A percentile compares a stretch with the other conserved stretches of the same genome.
These are phyloP conservation scores for Fusarium xylarioides DNA, from an alignment of 2,329 filamentous ascomycete species.

Conservation along the genomic window DNA sequence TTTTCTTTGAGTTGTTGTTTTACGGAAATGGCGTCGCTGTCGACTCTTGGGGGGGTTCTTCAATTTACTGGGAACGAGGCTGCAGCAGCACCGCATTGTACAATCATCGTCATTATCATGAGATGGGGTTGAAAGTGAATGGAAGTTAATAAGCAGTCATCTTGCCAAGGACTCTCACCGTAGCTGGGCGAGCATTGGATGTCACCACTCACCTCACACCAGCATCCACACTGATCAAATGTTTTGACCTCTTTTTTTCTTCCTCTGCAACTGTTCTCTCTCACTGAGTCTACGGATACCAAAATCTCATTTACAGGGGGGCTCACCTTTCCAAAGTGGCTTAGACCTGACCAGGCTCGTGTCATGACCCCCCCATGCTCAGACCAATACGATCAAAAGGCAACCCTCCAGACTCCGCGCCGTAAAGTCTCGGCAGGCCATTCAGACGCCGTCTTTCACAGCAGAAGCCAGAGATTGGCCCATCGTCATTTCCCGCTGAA, in stretches of 20 bases:
- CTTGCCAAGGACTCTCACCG: conserved; percentile 12
- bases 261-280: not conserved
- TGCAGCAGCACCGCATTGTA: too few species aligned
- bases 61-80: conserved; percentile 15
- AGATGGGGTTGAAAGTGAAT: not conserved
- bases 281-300: not conserved
- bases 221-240: conserved; percentile 26
- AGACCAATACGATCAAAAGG: conserved; percentile 26
- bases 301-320: conserved; percentile 8
- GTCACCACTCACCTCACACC: conserved; percentile 11
- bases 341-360: conserved; percentile 34
- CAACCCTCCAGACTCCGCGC: conserved; percentile 28
- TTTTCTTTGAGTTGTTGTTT: not conserved
- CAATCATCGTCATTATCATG: not conserved
- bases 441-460: conserved; percentile 15
- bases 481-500: conserved; percentile 44
- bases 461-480: conserved; percentile 40
- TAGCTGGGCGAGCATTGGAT: not conserved
- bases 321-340: conserved; percentile 22
- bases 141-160: not conserved
- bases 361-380: conserved; percentile 24
- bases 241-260: conserved; percentile 16
- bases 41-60: not conserved
- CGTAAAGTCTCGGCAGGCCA: conserved; percentile 35
- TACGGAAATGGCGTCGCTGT: conserved; percentile 17